phyloP scores from a whole-genome alignment of 106 monocot genomes.

The Phalaenopsis aphrodite region DNA sequence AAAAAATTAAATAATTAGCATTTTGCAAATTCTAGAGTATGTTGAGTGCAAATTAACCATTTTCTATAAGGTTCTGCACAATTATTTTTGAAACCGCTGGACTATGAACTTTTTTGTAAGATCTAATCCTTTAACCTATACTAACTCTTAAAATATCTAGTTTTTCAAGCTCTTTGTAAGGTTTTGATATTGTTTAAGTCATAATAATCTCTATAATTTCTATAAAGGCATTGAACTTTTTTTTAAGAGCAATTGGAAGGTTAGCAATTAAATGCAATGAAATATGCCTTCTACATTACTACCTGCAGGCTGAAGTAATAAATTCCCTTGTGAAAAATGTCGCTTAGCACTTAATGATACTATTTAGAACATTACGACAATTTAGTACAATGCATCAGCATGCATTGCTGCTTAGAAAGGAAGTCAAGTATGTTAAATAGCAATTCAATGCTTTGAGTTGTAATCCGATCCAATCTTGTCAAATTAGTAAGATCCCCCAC shows the following conservation, averaged over 20 bases:
- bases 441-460: background rate
- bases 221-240: too few relatives aligned
- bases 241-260: background rate
- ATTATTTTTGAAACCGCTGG: background rate
- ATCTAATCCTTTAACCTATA: background rate
- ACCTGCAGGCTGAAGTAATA: background rate
- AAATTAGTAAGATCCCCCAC: too few relatives aligned
- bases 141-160: background rate
- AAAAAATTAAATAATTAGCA: constrained; percentile 2
- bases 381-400: background rate
- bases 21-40: background rate
- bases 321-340: background rate
- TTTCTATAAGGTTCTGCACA: background rate
- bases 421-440: background rate
- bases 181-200: background rate
- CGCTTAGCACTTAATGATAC: background rate
- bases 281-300: background rate
- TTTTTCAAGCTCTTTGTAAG: background rate
- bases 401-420: background rate
- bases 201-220: background rate
- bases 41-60: background rate
- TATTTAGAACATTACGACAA: background rate
- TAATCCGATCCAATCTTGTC: background rate
- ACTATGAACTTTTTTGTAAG: background rate
- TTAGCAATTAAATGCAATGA: background rate